Percentiles rank a stretch among this genome's conserved stretches.
Evolutionary conservation across 495 filamentous ascomycete species (phyloP).

Genomic region (Barbatosphaeria neglecta): DNA sequence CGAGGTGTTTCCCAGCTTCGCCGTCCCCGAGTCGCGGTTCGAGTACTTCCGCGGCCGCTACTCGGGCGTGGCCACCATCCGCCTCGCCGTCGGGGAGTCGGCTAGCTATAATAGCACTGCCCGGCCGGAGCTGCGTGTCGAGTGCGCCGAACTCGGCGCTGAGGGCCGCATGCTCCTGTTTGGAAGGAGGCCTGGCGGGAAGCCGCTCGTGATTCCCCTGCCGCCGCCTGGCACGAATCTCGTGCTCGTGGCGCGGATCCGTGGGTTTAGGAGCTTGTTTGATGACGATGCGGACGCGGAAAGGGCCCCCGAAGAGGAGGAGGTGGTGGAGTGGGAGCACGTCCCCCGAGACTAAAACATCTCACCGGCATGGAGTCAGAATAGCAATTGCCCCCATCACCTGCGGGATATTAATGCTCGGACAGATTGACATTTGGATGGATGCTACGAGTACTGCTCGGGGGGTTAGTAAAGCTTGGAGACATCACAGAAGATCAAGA

Average conservation of each 20-base stretch:
- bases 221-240: not conserved
- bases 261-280: not conserved
- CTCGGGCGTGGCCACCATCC: not conserved
- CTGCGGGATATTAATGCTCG: too few relatives aligned
- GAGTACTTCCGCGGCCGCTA: conserved; percentile 7
- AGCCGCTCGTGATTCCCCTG: not conserved
- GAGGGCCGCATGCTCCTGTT: not conserved
- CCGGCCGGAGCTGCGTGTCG: not conserved
- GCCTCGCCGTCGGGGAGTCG: not conserved
- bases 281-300: not conserved
- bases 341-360: too few relatives aligned
- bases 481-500: too few relatives aligned
- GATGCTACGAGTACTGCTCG: too few relatives aligned
- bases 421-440: too few relatives aligned
- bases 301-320: not conserved
- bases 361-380: too few relatives aligned
- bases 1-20: conserved; percentile 16
- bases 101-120: not conserved
- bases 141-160: not conserved
- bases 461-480: too few relatives aligned
- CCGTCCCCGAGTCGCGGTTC: conserved; percentile 6
- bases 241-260: not conserved
- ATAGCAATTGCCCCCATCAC: too few relatives aligned
- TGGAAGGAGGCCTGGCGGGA: not conserved
- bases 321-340: not conserved